Conservation (phyloP, 2,329 filamentous ascomycete species). For the Microdochium nivale region DNA sequence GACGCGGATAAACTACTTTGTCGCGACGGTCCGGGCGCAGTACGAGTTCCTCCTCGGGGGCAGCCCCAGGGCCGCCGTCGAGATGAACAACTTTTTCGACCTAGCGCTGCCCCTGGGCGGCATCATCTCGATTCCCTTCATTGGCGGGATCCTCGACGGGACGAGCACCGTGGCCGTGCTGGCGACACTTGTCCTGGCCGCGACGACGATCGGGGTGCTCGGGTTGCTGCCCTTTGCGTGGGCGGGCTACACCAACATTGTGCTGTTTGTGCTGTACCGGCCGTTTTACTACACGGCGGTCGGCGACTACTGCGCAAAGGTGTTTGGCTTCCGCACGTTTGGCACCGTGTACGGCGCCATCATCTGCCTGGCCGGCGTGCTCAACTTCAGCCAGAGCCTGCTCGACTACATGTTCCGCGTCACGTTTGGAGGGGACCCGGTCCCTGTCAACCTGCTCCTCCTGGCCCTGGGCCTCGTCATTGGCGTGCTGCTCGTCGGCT, state of each 20-base stretch:
- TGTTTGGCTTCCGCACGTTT: conserved; percentile 87
- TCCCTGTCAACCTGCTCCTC: conserved; percentile 68
- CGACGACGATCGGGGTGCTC: conserved; percentile 67
- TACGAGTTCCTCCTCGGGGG: conserved; percentile 70
- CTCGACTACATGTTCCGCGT: conserved; percentile 72
- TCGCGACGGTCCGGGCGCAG: conserved; percentile 76
- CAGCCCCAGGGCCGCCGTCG: conserved; percentile 49
- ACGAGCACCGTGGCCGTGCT: conserved; percentile 66
- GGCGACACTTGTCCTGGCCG: conserved; percentile 56
- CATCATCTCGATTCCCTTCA: conserved; percentile 77
- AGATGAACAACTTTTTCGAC: conserved; percentile 80
- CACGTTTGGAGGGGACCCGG: conserved; percentile 61
- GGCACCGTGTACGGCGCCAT: conserved; percentile 90
- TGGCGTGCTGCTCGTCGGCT: conserved; percentile 57
- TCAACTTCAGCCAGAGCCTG: conserved; percentile 77
- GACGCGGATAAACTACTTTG: conserved; percentile 86
- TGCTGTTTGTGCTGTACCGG: conserved; percentile 74
- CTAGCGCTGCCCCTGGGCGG: conserved; percentile 77
- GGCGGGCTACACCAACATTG: conserved; percentile 68
- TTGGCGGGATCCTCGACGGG: conserved; percentile 71
- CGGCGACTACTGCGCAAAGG: conserved; percentile 82
- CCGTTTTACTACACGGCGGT: conserved; percentile 90
- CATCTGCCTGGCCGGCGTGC: conserved; percentile 74
- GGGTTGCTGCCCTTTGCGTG: conserved; percentile 62
- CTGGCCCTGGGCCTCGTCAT: conserved; percentile 52